phyloP scores from a whole-genome alignment of 345 rosid genomes.

The Melaleuca quinquenervia region DNA sequence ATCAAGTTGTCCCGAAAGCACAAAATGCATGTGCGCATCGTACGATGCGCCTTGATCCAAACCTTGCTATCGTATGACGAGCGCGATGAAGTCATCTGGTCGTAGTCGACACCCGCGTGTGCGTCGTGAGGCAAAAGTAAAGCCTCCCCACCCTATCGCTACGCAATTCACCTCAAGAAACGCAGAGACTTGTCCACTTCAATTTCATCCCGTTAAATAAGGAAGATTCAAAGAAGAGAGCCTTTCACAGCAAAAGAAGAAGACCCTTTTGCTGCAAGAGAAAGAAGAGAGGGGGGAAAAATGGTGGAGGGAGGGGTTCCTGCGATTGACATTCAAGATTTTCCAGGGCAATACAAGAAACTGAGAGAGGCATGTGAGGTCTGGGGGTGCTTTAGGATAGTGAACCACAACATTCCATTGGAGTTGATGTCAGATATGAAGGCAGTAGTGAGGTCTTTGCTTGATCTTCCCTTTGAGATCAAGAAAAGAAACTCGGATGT shows the following conservation, averaged over 20 bases:
- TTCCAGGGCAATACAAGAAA: slow-evolving; percentile 20
- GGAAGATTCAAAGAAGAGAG: not conserved
- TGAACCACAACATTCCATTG: slow-evolving; percentile 45
- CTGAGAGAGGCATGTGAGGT: slow-evolving; percentile 54
- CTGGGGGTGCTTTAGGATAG: slow-evolving; percentile 75
- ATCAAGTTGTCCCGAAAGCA: too few relatives aligned
- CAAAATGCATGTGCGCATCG: not conserved
- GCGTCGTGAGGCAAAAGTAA: not conserved
- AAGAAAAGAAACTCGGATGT: slow-evolving; percentile 49
- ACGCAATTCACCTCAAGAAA: not conserved
- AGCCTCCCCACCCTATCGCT: not conserved
- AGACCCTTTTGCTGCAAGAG: not conserved
- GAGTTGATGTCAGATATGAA: slow-evolving; percentile 57
- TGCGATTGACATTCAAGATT: slow-evolving; percentile 35
- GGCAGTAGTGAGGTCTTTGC: slow-evolving; percentile 42
- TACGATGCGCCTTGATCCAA: not conserved
- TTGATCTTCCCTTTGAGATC: slow-evolving; percentile 57
- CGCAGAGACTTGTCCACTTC: not conserved
- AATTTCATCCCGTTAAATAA: not conserved
- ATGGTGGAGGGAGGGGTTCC: slow-evolving; percentile 11
- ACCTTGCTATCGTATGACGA: not conserved
- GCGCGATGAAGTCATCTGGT: not conserved
- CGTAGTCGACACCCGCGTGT: not conserved
- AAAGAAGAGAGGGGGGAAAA: not conserved
- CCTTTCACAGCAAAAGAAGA: not conserved